Conservation (phyloP, 306 rosid species). For the Citrullus amarus region DNA sequence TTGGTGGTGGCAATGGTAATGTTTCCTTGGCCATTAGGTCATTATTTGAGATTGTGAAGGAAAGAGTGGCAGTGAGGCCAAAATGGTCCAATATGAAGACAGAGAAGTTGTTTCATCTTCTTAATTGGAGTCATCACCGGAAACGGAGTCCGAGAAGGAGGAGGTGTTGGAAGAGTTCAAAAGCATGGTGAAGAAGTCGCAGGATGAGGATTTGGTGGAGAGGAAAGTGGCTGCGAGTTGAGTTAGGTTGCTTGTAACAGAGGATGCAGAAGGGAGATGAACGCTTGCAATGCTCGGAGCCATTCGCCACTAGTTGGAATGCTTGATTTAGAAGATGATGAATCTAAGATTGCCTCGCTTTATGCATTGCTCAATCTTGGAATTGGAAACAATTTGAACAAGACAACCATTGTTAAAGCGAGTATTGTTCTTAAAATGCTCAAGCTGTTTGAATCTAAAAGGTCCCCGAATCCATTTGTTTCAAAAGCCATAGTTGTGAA, state of each 20-base stretch:
- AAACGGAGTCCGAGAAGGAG: conserved; percentile 40
- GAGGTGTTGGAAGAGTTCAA: conserved; percentile 52
- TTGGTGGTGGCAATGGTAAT: background rate
- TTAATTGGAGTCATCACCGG: conserved; percentile 39
- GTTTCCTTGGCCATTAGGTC: conserved; percentile 14
- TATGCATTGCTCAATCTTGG: conserved; percentile 94
- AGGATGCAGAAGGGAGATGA: conserved; percentile 50
- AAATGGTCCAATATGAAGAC: conserved; percentile 22
- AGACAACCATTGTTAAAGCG: conserved; percentile 76
- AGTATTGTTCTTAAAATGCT: conserved; percentile 91
- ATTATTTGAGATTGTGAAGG: conserved; percentile 4
- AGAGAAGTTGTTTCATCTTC: conserved; percentile 74
- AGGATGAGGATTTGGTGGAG: conserved; percentile 32
- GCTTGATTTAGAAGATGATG: conserved; percentile 53
- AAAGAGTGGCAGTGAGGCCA: conserved; percentile 9
- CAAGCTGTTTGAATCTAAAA: conserved; percentile 50
- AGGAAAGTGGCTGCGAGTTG: conserved; percentile 46
- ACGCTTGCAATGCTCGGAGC: conserved; percentile 85
- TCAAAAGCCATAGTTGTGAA: conserved; percentile 79
- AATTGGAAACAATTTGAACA: conserved; percentile 84
- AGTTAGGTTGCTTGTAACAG: conserved; percentile 63
- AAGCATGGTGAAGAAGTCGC: conserved; percentile 45
- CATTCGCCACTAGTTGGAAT: conserved; percentile 76
- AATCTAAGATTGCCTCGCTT: conserved; percentile 72
- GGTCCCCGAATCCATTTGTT: conserved; percentile 33